A percentile compares a stretch with the other conserved stretches of the same genome.
These are phyloP conservation scores for Coelastrella sp. DNA, from an alignment of 139 green algal species.

Conservation along the genomic window DNA sequence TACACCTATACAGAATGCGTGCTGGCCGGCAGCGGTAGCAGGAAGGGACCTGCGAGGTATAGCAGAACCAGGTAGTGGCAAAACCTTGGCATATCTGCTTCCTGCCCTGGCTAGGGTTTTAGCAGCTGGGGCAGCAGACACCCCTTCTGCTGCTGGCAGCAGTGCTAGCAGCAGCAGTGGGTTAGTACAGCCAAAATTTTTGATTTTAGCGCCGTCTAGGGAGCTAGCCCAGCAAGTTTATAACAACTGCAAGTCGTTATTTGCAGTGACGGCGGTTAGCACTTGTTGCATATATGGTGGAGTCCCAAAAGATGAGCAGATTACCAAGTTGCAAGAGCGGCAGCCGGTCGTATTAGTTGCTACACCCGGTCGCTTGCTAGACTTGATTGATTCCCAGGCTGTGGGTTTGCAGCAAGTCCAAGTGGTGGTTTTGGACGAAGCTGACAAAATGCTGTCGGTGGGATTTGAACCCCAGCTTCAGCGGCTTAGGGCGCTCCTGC, in stretches of 20 bases:
- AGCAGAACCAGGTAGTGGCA: constrained; percentile 86
- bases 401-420: constrained; percentile 63
- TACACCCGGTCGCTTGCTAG: constrained; percentile 89
- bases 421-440: constrained; percentile 88
- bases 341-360: constrained; percentile 79
- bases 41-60: constrained; percentile 67
- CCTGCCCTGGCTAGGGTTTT: constrained; percentile 61
- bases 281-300: constrained; percentile 76
- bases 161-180: constrained; percentile 43
- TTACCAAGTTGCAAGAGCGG: constrained; percentile 3
- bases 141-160: background rate
- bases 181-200: constrained; percentile 50
- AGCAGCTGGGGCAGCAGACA: constrained; percentile 34
- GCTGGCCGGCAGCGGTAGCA: constrained; percentile 50
- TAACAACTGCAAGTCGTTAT: constrained; percentile 41
- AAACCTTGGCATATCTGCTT: constrained; percentile 90
- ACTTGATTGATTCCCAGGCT: constrained; percentile 74
- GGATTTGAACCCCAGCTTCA: constrained; percentile 87
- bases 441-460: constrained; percentile 91
- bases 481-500: constrained; percentile 66
- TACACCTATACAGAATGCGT: constrained; percentile 76
- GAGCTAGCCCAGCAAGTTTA: constrained; percentile 88
- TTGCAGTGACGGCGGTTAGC: constrained; percentile 56
- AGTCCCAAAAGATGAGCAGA: constrained; percentile 73
- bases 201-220: constrained; percentile 84